A percentile compares a stretch with the other conserved stretches of the same genome.
phyloP scores from a whole-genome alignment of 805 yeast species.

The Debaryomyces hansenii region DNA sequence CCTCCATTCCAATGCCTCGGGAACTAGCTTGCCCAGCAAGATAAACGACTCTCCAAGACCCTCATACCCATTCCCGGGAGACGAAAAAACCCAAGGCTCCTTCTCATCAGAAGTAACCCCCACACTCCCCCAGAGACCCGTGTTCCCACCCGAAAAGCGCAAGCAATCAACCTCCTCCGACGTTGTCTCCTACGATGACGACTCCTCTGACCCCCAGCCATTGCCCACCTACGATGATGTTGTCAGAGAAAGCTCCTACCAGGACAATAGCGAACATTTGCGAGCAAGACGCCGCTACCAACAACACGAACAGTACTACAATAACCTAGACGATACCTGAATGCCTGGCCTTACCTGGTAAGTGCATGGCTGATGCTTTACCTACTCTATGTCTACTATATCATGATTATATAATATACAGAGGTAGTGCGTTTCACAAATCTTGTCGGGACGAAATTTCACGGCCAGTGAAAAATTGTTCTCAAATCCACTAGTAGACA shows the following conservation, averaged over 20 bases:
- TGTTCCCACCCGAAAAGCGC: background rate
- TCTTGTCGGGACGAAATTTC: background rate
- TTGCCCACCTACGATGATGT: slow-evolving; percentile 42
- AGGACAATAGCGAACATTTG: slow-evolving; percentile 31
- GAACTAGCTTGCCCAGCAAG: slow-evolving; percentile 15
- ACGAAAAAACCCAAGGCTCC: background rate
- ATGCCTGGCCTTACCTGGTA: too few relatives aligned
- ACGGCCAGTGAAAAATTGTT: slow-evolving; percentile 11
- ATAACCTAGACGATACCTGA: slow-evolving; percentile 15
- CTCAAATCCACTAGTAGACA: background rate
- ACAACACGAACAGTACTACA: slow-evolving; percentile 28
- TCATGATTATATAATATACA: background rate
- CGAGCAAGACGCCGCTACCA: slow-evolving; percentile 35
- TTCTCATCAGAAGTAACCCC: background rate
- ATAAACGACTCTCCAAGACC: background rate
- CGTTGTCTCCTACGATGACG: background rate
- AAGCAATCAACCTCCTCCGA: background rate
- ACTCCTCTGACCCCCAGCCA: slow-evolving; percentile 1
- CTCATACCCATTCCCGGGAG: background rate
- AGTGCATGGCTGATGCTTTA: background rate
- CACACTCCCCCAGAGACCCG: background rate
- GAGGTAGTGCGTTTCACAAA: background rate
- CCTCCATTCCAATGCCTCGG: slow-evolving; percentile 25
- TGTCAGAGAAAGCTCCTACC: slow-evolving; percentile 27
- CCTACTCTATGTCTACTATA: background rate